Percentiles rank a stretch among this genome's conserved stretches.
Evolutionary conservation across 2,329 filamentous ascomycete genomes (phyloP).

Genomic region (Diaporthe helianthi): DNA sequence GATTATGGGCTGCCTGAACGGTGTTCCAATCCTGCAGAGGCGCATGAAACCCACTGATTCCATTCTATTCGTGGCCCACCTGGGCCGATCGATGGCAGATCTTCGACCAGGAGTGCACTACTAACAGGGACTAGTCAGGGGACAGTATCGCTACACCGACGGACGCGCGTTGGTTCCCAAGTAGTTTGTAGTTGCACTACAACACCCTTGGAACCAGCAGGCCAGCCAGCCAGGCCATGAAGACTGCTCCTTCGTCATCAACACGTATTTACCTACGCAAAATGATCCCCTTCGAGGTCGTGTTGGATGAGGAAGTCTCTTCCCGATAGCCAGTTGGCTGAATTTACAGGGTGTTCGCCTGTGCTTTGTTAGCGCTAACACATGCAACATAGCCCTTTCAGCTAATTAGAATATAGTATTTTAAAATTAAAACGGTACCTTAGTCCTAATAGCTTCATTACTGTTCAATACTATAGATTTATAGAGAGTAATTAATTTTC

Average conservation of each 20-base stretch:
- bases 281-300: not conserved
- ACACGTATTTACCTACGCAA: not conserved
- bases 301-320: not conserved
- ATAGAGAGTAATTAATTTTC: too few relatives aligned
- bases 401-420: too few relatives aligned
- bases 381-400: too few relatives aligned
- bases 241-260: not conserved
- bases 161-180: not conserved
- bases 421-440: too few relatives aligned
- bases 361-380: too few relatives aligned
- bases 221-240: not conserved
- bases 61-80: slow-evolving; percentile 15
- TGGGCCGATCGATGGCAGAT: slow-evolving; percentile 10
- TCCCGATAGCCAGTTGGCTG: not conserved
- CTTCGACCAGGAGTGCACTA: not conserved
- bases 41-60: slow-evolving; percentile 10
- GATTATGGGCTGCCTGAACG: slow-evolving; percentile 2
- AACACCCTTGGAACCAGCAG: not conserved
- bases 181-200: not conserved
- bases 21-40: slow-evolving; percentile 17
- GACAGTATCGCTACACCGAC: slow-evolving; percentile 9
- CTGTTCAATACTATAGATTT: too few relatives aligned
- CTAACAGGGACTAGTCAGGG: slow-evolving; percentile 23
- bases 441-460: too few relatives aligned
- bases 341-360: too few relatives aligned